Evolutionary conservation across 23 red algal species (phyloP).

Genomic region (Agarophyton chilense): DNA sequence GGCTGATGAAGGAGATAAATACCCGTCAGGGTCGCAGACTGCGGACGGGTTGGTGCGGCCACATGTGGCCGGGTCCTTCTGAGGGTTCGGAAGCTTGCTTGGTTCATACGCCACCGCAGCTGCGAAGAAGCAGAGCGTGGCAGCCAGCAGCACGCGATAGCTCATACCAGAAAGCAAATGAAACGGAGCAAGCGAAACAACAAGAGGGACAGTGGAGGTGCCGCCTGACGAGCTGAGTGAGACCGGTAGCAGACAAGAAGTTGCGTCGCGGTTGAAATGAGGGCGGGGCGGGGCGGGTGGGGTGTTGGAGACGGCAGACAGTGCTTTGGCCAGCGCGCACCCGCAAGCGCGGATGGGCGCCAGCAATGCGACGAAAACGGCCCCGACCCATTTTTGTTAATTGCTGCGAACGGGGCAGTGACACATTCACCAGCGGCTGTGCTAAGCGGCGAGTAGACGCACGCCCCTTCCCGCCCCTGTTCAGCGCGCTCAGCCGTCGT

Average conservation of each 20-base stretch:
- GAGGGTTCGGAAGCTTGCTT: constrained; percentile 47
- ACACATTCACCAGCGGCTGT: neutral
- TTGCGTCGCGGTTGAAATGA: no score
- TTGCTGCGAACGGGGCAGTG: neutral
- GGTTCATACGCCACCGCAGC: neutral
- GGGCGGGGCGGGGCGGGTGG: no score
- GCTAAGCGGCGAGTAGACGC: neutral
- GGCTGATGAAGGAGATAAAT: constrained; percentile 39
- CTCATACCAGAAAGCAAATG: neutral
- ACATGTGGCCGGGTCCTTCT: constrained; percentile 44
- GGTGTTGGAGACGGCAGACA: no score
- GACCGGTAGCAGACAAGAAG: neutral
- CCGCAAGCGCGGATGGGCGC: neutral
- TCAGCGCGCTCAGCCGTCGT: neutral
- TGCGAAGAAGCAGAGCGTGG: neutral
- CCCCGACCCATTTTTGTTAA: neutral
- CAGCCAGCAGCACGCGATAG: neutral
- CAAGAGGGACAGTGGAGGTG: neutral
- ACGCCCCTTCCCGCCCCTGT: neutral
- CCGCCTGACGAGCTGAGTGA: no score
- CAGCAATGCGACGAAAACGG: constrained; percentile 6
- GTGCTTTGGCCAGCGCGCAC: no score
- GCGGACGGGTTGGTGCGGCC: constrained; percentile 43
- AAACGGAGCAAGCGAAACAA: neutral
- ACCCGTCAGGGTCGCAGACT: constrained; percentile 75